phyloP scores from a whole-genome alignment of 176 grass and related monocot species.

The Carex pumila region DNA sequence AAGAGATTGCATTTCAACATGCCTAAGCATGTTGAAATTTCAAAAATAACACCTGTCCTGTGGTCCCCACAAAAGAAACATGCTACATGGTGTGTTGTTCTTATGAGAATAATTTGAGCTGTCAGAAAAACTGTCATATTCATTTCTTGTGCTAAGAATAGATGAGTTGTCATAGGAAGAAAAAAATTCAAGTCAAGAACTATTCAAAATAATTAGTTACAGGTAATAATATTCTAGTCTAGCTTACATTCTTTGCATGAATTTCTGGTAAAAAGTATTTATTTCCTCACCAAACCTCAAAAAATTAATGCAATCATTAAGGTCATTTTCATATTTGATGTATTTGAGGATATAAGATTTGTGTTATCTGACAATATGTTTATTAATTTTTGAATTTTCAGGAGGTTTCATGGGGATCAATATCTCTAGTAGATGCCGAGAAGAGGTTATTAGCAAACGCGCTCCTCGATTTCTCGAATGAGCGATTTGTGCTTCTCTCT shows the following conservation, averaged over 20 bases:
- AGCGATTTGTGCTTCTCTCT: slow-evolving; percentile 46
- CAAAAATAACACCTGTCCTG: not conserved
- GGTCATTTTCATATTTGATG: not conserved
- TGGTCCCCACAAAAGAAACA: not conserved
- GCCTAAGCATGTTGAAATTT: not conserved
- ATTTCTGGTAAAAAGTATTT: not conserved
- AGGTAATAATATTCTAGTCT: not conserved
- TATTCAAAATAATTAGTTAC: not conserved
- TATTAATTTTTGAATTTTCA: slow-evolving; percentile 16
- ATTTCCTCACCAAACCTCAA: not conserved
- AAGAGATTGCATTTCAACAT: not conserved
- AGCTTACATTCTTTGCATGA: not conserved
- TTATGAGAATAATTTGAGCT: not conserved
- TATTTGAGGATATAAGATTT: not conserved
- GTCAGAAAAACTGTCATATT: slow-evolving; percentile 1
- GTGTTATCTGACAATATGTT: slow-evolving; percentile 3
- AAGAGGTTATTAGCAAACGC: slow-evolving; percentile 65
- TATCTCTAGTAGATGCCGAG: slow-evolving; percentile 60
- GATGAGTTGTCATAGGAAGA: not conserved
- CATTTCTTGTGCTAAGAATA: not conserved
- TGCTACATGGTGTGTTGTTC: not conserved
- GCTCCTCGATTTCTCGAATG: slow-evolving; percentile 43
- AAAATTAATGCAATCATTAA: not conserved
- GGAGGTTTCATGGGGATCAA: slow-evolving; percentile 50
- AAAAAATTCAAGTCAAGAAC: not conserved